A percentile compares a stretch with the other conserved stretches of the same genome.
Evolutionary conservation across 2,329 filamentous ascomycete genomes (phyloP).

Genomic region (Mariannaea elegans): DNA sequence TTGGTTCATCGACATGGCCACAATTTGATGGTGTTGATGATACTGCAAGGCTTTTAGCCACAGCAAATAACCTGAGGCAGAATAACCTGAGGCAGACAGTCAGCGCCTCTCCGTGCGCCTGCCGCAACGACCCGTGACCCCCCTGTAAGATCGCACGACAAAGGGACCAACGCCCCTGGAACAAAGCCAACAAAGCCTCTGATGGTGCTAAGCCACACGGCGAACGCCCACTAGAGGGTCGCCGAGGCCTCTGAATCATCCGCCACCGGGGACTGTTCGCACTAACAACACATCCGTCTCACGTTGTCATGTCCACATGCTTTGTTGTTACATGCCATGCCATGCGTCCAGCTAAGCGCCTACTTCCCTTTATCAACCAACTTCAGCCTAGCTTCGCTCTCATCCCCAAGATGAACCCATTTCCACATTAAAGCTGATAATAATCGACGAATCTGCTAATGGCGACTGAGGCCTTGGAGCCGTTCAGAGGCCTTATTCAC

Average conservation of each 20-base stretch:
- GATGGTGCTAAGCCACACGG: slow-evolving; percentile 7
- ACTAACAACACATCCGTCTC: neutral
- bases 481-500: slow-evolving; percentile 10
- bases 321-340: neutral
- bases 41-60: too few relatives aligned
- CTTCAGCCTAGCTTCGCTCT: neutral
- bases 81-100: too few relatives aligned
- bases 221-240: neutral
- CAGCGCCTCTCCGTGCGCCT: too few relatives aligned
- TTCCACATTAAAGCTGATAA: neutral
- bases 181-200: neutral
- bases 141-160: too few relatives aligned
- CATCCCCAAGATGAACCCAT: neutral
- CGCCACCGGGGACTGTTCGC: neutral
- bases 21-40: too few relatives aligned
- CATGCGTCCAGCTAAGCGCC: neutral
- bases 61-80: too few relatives aligned
- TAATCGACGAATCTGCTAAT: neutral
- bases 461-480: slow-evolving; percentile 16
- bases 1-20: too few relatives aligned
- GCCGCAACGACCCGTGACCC: too few relatives aligned
- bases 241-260: slow-evolving; percentile 11
- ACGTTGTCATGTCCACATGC: neutral
- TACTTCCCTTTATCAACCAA: neutral
- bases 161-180: too few relatives aligned